A percentile compares a stretch with the other conserved stretches of the same genome.
Conservation (phyloP, 108 stramenopile genomes). For the Craspedostauros australis region DNA sequence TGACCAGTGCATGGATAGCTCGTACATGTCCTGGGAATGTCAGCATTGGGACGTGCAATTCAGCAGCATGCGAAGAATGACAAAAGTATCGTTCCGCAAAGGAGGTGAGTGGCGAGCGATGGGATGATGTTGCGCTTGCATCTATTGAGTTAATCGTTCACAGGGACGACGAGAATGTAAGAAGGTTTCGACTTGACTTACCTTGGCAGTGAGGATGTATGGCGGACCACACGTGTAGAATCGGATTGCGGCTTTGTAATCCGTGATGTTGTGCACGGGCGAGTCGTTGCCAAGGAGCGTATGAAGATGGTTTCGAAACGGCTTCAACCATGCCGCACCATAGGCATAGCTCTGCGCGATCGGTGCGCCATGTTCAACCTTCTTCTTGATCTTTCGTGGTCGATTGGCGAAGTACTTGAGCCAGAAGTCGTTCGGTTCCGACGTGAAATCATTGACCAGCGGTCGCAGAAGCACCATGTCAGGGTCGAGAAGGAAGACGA, state of each 20-base stretch:
- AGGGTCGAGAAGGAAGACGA: constrained; percentile 89
- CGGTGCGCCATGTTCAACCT: constrained; percentile 75
- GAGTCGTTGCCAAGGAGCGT: constrained; percentile 47
- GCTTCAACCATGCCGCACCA: constrained; percentile 49
- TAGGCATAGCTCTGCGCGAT: constrained; percentile 89
- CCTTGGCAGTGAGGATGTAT: constrained; percentile 80
- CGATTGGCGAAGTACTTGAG: too few relatives aligned
- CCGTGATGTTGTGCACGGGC: constrained; percentile 33
- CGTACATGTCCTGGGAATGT: too few relatives aligned
- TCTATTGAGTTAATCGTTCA: too few relatives aligned
- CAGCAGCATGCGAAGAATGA: too few relatives aligned
- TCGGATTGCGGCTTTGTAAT: constrained; percentile 33
- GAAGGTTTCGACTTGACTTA: too few relatives aligned
- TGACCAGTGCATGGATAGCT: too few relatives aligned
- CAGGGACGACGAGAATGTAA: too few relatives aligned
- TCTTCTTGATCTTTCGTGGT: constrained; percentile 4
- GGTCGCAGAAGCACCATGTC: constrained; percentile 90
- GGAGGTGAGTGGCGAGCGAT: too few relatives aligned
- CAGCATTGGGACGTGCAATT: too few relatives aligned
- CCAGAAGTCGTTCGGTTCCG: constrained; percentile 27
- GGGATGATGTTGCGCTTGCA: too few relatives aligned
- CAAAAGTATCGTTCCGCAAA: too few relatives aligned
- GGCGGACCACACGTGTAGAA: constrained; percentile 90
- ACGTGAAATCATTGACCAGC: constrained; percentile 61
- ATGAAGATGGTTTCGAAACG: constrained; percentile 22